Conservation (phyloP, 495 filamentous ascomycete genomes). For the Neurospora sublineolata region DNA sequence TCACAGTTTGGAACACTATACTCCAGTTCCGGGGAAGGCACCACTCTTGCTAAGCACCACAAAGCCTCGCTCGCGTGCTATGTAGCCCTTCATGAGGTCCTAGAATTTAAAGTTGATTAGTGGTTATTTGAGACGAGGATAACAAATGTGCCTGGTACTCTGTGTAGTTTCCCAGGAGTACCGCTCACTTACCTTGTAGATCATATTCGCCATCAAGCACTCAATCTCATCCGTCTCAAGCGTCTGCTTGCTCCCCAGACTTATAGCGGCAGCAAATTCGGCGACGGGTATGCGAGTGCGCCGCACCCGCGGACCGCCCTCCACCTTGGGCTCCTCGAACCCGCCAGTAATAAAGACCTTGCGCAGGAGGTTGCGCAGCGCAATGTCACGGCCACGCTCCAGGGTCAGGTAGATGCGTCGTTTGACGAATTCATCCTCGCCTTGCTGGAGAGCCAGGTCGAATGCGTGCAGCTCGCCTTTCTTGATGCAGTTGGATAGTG, state of each 20-base stretch:
- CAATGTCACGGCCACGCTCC: slow-evolving; percentile 83
- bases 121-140: background rate
- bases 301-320: slow-evolving; percentile 44
- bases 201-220: slow-evolving; percentile 85
- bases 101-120: slow-evolving; percentile 19
- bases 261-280: slow-evolving; percentile 58
- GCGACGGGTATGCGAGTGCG: slow-evolving; percentile 68
- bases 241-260: slow-evolving; percentile 45
- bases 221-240: slow-evolving; percentile 90
- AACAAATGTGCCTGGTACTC: background rate
- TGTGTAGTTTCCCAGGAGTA: background rate
- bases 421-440: slow-evolving; percentile 82
- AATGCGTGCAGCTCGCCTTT: slow-evolving; percentile 73
- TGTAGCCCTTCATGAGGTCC: slow-evolving; percentile 96
- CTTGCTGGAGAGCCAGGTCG: slow-evolving; percentile 65
- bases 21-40: slow-evolving; percentile 90
- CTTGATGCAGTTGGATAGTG: slow-evolving; percentile 66
- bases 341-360: slow-evolving; percentile 79
- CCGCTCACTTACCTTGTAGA: slow-evolving; percentile 69
- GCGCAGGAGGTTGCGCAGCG: slow-evolving; percentile 76
- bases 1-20: slow-evolving; percentile 38
- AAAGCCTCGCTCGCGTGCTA: slow-evolving; percentile 74
- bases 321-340: slow-evolving; percentile 61
- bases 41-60: slow-evolving; percentile 84
- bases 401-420: slow-evolving; percentile 92